Percentiles rank a stretch among this genome's conserved stretches.
Conservation (phyloP, 192 early-diverging fungal species). For the Kickxella alabastrina region DNA sequence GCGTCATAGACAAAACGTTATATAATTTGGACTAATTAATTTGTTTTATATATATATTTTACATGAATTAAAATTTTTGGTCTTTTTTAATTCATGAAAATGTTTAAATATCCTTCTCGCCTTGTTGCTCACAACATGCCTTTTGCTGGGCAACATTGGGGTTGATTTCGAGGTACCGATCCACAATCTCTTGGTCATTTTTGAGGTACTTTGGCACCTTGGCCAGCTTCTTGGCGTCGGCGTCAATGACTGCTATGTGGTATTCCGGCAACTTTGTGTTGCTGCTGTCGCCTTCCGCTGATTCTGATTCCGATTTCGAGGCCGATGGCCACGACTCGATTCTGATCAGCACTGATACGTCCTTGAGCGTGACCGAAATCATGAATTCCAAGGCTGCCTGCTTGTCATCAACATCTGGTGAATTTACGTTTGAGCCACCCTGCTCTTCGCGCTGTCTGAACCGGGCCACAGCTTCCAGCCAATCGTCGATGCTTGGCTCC, state of each 20-base stretch:
- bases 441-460: slow-evolving; percentile 1
- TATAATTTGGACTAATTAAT: not conserved
- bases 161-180: slow-evolving; percentile 31
- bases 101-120: too few species aligned
- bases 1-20: not conserved
- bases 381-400: slow-evolving; percentile 65
- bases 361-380: slow-evolving; percentile 71
- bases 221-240: slow-evolving; percentile 64
- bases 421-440: not conserved
- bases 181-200: slow-evolving; percentile 57
- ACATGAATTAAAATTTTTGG: not conserved
- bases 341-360: slow-evolving; percentile 65
- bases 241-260: slow-evolving; percentile 58
- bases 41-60: not conserved
- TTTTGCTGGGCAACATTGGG: slow-evolving; percentile 16
- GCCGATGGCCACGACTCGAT: slow-evolving; percentile 14
- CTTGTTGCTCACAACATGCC: slow-evolving; percentile 13
- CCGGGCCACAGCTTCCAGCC: slow-evolving; percentile 23
- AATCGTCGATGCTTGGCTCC: slow-evolving; percentile 23
- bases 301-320: not conserved
- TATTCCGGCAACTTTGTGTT: slow-evolving; percentile 31
- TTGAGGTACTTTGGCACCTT: slow-evolving; percentile 56
- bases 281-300: not conserved
- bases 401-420: slow-evolving; percentile 8
- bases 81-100: not conserved